phyloP scores from a whole-genome alignment of 148 eudicot species.

The Rhododendron griersonianum region DNA sequence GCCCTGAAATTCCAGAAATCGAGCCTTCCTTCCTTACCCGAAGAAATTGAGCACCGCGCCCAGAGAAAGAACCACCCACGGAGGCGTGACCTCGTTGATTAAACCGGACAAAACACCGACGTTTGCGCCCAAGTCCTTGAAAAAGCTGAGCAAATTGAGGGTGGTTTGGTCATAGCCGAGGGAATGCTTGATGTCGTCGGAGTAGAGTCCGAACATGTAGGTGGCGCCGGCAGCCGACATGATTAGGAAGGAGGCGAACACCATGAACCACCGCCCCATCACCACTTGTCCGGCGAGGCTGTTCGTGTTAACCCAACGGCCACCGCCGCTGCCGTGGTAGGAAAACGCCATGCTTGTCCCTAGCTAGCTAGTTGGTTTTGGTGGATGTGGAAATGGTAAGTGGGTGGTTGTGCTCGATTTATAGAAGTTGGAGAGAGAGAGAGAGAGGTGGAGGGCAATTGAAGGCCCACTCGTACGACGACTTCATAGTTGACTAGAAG shows the following conservation, averaged over 20 bases:
- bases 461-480: neutral
- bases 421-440: neutral
- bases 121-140: conserved; percentile 32
- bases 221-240: conserved; percentile 36
- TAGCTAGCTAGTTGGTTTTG: neutral
- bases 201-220: conserved; percentile 35
- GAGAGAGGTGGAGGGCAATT: neutral
- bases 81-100: conserved; percentile 31
- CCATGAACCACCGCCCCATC: conserved; percentile 36
- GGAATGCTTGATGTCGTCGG: neutral
- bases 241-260: conserved; percentile 32
- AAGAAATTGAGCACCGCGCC: conserved; percentile 28
- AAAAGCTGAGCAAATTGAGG: conserved; percentile 29
- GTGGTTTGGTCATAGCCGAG: conserved; percentile 35
- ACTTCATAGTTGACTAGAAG: neutral
- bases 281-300: conserved; percentile 20
- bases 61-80: conserved; percentile 29
- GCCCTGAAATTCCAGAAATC: neutral
- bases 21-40: conserved; percentile 11
- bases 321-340: neutral
- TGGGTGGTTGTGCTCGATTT: neutral
- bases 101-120: conserved; percentile 17
- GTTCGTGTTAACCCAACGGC: neutral
- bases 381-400: neutral
- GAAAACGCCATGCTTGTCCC: neutral